Evolutionary conservation across 805 yeast species (phyloP), one percentile per base, ranked within the genome.

Genomic region (Wickerhamomyces tratensis): DNA sequence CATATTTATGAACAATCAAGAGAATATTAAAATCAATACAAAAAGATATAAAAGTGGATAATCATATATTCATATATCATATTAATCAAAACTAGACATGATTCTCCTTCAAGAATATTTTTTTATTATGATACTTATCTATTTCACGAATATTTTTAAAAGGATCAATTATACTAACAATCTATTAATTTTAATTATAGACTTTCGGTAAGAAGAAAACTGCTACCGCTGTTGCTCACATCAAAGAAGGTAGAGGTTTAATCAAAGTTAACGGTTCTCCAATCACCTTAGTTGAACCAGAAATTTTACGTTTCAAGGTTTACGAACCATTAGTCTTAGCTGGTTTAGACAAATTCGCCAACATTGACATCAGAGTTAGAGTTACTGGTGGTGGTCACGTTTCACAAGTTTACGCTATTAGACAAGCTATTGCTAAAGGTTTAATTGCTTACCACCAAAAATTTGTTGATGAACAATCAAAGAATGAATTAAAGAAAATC

Each of bases 361-460:
- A 82, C 80, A 83, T 93, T 65, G 98, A 93, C 77, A 87, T 93
- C 77, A 91, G 98, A 80, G 94, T 93, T 69, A 83, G 93, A 74
- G 98, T 93, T 68, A 81, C 96, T 69, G 98, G 98, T 76, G 98
- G 98, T 88, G 98, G 98, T 79, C 98, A 93, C 84, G 97, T 91
- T 61, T 91, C 98, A 56, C 98, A 93, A 81, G 95, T 93, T 59
- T 93, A 93, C 80, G 98, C 98, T 62, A 93, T 93, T 76, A 91
- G 98, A 82, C 98, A 93, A 72, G 98, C 98, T 57, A 86, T 93
- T 72, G 98, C 98, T 66, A 93, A 93, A 81, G 98, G 98, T 74
- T 82, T 93, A 69, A 86, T 93, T 72, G 98, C 98, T 69, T 93
- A 86, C 88, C 94, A 91, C 77, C 98, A 94, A 77, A 93, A 93